These are phyloP conservation scores for Pezicula carpinea DNA, from an alignment of 2,329 filamentous ascomycete species.

Conservation along the genomic window DNA sequence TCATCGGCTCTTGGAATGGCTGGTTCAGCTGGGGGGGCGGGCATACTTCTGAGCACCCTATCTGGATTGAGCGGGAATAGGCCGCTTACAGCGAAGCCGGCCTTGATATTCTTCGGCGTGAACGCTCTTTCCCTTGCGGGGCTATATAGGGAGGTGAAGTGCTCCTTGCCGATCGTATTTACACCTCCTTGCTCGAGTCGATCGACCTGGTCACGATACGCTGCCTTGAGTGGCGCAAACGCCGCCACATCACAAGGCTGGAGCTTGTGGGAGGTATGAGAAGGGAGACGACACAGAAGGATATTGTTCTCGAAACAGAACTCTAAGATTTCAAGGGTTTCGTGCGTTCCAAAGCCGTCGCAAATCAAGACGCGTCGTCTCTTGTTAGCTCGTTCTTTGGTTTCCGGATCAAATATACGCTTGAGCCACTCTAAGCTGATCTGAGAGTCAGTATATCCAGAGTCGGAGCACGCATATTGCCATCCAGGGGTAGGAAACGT, in stretches of 20 bases:
- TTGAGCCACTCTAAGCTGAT: too few relatives aligned
- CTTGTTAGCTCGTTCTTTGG: too few relatives aligned
- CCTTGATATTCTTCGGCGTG: conserved; percentile 23
- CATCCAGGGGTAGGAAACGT: too few relatives aligned
- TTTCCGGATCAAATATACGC: too few relatives aligned
- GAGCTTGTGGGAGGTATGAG: conserved; percentile 20
- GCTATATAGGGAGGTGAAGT: conserved; percentile 21
- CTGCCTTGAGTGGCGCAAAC: conserved; percentile 20
- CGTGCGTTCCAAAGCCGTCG: conserved; percentile 32
- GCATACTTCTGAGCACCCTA: conserved; percentile 26
- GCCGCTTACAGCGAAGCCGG: conserved; percentile 18
- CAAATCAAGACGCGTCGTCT: conserved; percentile 30
- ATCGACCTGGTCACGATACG: conserved; percentile 23
- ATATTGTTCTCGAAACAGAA: conserved; percentile 26
- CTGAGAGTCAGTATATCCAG: too few relatives aligned
- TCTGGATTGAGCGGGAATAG: conserved; percentile 23
- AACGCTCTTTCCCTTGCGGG: conserved; percentile 14
- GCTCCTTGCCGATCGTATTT: conserved; percentile 19
- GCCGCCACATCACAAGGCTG: conserved; percentile 23
- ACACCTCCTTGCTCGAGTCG: conserved; percentile 17
- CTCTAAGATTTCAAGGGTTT: conserved; percentile 28
- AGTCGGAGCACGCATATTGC: too few relatives aligned
- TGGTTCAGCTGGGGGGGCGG: conserved; percentile 15
- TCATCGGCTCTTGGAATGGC: conserved; percentile 13
- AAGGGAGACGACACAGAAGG: conserved; percentile 16